Evolutionary conservation across 2,329 filamentous ascomycete genomes (phyloP), one percentile per base, ranked within the genome.

Genomic region (Xylariaceae sp.): DNA sequence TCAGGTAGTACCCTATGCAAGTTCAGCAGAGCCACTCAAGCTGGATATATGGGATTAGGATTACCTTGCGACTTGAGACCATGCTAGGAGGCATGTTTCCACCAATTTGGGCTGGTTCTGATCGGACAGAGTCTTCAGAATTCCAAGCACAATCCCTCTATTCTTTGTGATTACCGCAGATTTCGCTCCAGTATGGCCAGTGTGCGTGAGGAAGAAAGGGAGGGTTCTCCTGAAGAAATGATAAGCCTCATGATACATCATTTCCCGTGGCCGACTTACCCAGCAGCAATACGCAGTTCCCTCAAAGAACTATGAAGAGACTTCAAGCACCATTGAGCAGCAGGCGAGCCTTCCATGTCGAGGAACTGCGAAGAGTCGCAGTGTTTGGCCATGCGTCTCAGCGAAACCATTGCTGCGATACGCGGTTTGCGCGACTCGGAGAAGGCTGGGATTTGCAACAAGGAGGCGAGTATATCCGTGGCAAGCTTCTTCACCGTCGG

Each of bases 1-100:
- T 92, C 86, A 12, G 78, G 75, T 31, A 85, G 83, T 8, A 83
- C 73, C 41, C 79, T 82, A 24, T 37, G 19, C 2, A 31, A 13
- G 17, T 29, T 41, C 17, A 36, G 31, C 24, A 47, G 8, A 46
- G 35, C 42, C 19, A 17, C 3, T 24, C 40, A 8, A 9, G 14
- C 36, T 3, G 16, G 12, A 13, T 32, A n/a, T 15, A 9, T 57
- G 11, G 21, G 7, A 7, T 11, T 24, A 11, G 21, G 21, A 67
- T 52, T 65, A 81, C 74, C 76, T 73, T 44, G 87, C 90, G 34
- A 95, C 71, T 55, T 88, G 83, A n/a, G 85, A 84, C 76, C 90
- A 88, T 11, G 86, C 84, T 63, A 92, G 69, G 41, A 97, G 83
- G 48, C 86, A 82, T 13, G 87, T 89, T 61, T 97, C 90, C 35